Conservation (phyloP, 768 basidiomycete genomes). For the Tulasnella calospora region DNA sequence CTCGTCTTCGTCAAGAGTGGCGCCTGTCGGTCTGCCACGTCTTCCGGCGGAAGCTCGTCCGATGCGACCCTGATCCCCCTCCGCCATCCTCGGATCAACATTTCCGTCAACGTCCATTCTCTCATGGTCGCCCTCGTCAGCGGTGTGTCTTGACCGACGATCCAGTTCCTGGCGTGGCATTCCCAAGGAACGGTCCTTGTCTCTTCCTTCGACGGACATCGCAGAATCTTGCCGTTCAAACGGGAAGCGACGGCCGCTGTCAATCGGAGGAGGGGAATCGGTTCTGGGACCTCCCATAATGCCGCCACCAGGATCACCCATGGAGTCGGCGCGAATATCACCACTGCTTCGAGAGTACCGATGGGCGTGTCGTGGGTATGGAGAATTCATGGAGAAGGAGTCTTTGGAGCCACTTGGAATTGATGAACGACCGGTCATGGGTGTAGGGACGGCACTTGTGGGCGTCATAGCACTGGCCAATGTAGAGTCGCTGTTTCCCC, state of each 20-base stretch:
- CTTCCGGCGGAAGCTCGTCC: neutral
- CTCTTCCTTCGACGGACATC: neutral
- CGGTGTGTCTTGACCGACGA: neutral
- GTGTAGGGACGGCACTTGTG: conserved; percentile 4
- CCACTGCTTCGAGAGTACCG: neutral
- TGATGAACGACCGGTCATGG: neutral
- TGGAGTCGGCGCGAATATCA: neutral
- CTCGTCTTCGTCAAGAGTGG: neutral
- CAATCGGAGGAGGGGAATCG: conserved; percentile 15
- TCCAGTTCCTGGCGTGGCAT: conserved; percentile 6
- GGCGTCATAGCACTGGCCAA: conserved; percentile 13
- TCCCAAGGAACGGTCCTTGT: conserved; percentile 4
- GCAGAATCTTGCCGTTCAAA: neutral
- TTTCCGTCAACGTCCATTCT: conserved; percentile 4
- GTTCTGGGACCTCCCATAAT: conserved; percentile 1
- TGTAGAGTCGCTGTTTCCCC: conserved; percentile 12
- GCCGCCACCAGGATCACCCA: neutral
- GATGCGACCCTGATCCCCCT: conserved; percentile 6
- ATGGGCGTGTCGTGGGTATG: neutral
- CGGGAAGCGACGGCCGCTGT: neutral
- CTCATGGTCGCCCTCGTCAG: conserved; percentile 7
- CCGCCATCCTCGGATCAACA: conserved; percentile 12
- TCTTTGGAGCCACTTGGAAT: conserved; percentile 9
- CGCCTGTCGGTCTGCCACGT: neutral
- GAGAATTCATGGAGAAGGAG: neutral